phyloP scores from a whole-genome alignment of 1,284 basidiomycete genomes.

The Cutaneotrichosporon arboriforme region DNA sequence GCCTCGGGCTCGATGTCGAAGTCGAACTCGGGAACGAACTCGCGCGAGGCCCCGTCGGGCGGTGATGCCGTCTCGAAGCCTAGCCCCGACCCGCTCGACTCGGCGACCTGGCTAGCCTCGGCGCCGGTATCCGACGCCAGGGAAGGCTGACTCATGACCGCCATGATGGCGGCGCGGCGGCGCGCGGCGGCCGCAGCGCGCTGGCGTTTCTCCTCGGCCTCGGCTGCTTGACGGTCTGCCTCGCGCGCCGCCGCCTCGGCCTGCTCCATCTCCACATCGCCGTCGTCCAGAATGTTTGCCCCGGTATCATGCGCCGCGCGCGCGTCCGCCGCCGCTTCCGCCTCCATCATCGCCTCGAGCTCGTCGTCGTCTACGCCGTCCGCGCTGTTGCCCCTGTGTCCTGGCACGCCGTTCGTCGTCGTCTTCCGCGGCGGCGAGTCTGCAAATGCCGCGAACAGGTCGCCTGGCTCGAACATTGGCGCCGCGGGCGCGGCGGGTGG shows the following conservation, averaged over 20 bases:
- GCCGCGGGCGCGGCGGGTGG: not conserved
- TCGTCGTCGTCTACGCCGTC: slow-evolving; percentile 31
- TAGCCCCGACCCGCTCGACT: too few relatives aligned
- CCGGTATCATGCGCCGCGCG: not conserved
- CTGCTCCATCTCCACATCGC: not conserved
- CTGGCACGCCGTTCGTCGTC: not conserved
- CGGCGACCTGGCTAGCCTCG: too few relatives aligned
- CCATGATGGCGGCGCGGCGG: slow-evolving; percentile 6
- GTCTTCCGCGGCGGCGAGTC: not conserved
- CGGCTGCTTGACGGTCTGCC: slow-evolving; percentile 11
- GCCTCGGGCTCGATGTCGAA: not conserved
- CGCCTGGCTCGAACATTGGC: slow-evolving; percentile 9
- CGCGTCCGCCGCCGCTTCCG: slow-evolving; percentile 11
- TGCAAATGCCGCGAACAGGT: slow-evolving; percentile 2
- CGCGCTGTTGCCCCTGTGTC: too few relatives aligned
- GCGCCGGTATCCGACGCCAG: not conserved
- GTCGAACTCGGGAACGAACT: not conserved
- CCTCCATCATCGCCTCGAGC: slow-evolving; percentile 22
- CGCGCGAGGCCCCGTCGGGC: slow-evolving; percentile 8
- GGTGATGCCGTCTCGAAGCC: not conserved
- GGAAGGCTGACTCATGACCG: not conserved
- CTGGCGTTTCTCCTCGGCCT: slow-evolving; percentile 1
- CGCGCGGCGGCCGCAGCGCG: not conserved
- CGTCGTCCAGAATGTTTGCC: not conserved
- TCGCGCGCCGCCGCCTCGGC: not conserved